These are phyloP conservation scores for Fonsecaea multimorphosa DNA, from an alignment of 2,329 filamentous ascomycete genomes.

Conservation along the genomic window DNA sequence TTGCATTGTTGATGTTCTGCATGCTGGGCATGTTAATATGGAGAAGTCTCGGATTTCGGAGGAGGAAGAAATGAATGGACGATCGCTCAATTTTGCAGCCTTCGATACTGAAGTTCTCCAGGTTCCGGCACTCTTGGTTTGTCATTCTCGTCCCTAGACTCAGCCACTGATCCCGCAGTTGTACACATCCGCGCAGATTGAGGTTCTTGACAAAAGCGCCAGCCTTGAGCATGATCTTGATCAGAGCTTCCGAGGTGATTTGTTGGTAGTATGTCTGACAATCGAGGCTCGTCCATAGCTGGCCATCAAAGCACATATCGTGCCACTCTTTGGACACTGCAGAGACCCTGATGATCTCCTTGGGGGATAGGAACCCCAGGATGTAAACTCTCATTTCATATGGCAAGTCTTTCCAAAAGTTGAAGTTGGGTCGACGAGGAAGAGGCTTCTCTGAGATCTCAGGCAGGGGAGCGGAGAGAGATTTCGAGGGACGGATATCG, in stretches of 20 bases:
- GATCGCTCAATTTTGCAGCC: constrained; percentile 84
- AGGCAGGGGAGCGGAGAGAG: constrained; percentile 31
- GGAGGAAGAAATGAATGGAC: constrained; percentile 76
- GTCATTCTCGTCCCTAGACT: constrained; percentile 71
- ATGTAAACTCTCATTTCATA: constrained; percentile 81
- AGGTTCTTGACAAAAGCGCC: constrained; percentile 90
- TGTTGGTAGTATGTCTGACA: constrained; percentile 84
- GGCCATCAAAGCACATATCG: constrained; percentile 87
- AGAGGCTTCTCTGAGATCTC: constrained; percentile 43
- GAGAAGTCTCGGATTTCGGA: constrained; percentile 78
- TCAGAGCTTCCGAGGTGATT: constrained; percentile 81
- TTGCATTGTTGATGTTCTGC: constrained; percentile 76
- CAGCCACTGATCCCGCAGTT: constrained; percentile 81
- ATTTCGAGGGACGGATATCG: constrained; percentile 59
- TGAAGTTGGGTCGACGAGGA: constrained; percentile 54
- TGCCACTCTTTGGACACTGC: constrained; percentile 79
- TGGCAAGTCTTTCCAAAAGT: constrained; percentile 83
- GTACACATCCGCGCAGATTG: constrained; percentile 88
- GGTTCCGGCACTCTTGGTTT: constrained; percentile 78
- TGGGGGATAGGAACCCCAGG: constrained; percentile 75
- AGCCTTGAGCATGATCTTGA: constrained; percentile 81
- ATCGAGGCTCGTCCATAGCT: constrained; percentile 87
- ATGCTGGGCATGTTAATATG: constrained; percentile 87
- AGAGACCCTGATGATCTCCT: constrained; percentile 79
- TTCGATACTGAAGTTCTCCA: constrained; percentile 86